These are phyloP conservation scores for Aechmea fasciata DNA, from an alignment of 176 grass and related monocot species.

Conservation along the genomic window DNA sequence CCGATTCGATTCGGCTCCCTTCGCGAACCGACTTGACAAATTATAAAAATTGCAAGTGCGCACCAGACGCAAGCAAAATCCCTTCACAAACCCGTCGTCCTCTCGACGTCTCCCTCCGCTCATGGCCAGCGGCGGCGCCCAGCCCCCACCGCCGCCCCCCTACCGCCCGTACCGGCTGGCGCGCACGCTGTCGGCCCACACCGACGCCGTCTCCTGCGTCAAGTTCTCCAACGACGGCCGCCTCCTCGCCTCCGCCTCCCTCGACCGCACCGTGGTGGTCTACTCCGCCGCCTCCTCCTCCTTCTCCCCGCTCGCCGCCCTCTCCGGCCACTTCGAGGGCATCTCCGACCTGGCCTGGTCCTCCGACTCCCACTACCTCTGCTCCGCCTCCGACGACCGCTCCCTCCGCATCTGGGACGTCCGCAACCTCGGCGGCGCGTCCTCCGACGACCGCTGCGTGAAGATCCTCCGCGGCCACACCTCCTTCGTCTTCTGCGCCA, in stretches of 20 bases:
- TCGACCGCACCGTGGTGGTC: conserved; percentile 63
- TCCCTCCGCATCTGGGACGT: conserved; percentile 75
- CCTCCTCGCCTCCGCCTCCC: conserved; percentile 71
- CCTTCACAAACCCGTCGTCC: neutral
- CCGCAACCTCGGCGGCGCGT: conserved; percentile 23
- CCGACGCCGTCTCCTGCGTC: conserved; percentile 68
- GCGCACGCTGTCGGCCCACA: conserved; percentile 38
- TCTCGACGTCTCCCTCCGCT: neutral
- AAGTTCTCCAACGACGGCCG: conserved; percentile 87
- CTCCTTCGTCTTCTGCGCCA: conserved; percentile 74
- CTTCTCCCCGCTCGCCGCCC: conserved; percentile 36
- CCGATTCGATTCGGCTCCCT: no score
- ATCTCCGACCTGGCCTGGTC: conserved; percentile 81
- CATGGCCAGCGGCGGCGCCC: conserved; percentile 2
- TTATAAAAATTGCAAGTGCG: no score
- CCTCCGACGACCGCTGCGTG: conserved; percentile 45
- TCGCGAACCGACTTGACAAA: no score
- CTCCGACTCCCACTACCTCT: conserved; percentile 80
- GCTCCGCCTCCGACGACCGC: conserved; percentile 81
- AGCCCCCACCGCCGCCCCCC: conserved; percentile 21
- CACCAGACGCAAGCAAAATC: no score
- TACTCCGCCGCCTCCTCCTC: conserved; percentile 39
- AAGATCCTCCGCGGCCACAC: conserved; percentile 59
- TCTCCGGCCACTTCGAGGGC: conserved; percentile 58
- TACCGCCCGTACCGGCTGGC: conserved; percentile 54